These are phyloP conservation scores for Pichia thaimueangensis DNA, from an alignment of 805 yeast genomes.

Conservation along the genomic window DNA sequence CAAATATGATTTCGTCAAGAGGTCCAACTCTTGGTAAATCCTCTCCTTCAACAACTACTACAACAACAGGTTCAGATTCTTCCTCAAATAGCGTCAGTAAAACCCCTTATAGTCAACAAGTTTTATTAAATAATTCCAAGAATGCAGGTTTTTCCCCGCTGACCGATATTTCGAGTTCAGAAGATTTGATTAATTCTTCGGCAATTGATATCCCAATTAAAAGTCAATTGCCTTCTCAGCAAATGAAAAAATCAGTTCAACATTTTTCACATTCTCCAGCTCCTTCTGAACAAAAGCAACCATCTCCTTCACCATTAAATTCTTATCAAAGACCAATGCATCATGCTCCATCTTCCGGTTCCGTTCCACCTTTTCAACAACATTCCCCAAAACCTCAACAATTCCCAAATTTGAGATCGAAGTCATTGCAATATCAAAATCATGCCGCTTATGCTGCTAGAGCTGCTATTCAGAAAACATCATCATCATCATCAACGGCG, in stretches of 20 bases:
- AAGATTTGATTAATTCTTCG: neutral
- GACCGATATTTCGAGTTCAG: neutral
- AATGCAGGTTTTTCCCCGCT: neutral
- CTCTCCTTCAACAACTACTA: constrained; percentile 4
- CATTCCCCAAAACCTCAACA: too few species aligned
- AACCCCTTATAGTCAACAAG: neutral
- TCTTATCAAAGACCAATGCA: too few species aligned
- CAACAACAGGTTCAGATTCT: constrained; percentile 7
- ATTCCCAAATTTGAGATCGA: too few species aligned
- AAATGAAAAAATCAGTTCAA: too few species aligned
- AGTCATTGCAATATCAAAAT: too few species aligned
- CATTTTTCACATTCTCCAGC: too few species aligned
- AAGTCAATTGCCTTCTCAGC: too few species aligned
- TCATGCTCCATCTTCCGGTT: too few species aligned
- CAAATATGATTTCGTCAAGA: neutral
- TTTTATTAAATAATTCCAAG: neutral
- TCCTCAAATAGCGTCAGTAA: constrained; percentile 1
- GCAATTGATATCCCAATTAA: neutral
- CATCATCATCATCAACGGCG: neutral
- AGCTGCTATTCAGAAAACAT: neutral
- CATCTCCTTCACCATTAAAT: too few species aligned
- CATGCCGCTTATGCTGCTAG: too few species aligned
- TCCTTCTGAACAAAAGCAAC: too few species aligned
- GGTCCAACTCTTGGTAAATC: neutral
- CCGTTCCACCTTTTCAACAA: too few species aligned